Evolutionary conservation across 257 asterid species (phyloP).

Genomic region (Scutellaria baicalensis): DNA sequence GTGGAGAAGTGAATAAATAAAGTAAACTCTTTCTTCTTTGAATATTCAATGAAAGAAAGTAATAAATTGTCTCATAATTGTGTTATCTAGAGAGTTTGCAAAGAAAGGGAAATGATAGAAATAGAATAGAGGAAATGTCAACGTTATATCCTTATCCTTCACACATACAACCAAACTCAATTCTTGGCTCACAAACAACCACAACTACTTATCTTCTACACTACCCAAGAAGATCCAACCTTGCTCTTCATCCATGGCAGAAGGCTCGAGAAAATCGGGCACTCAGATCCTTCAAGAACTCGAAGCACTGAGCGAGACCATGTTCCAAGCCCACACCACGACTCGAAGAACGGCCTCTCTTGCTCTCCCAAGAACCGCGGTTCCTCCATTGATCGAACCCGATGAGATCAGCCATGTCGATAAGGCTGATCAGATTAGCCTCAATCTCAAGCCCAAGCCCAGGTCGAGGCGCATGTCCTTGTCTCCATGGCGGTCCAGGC

Average conservation of each 20-base stretch:
- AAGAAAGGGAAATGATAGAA: neutral
- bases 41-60: neutral
- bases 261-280: slow-evolving; percentile 41
- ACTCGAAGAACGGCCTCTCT: slow-evolving; percentile 67
- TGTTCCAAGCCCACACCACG: slow-evolving; percentile 45
- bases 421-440: slow-evolving; percentile 11
- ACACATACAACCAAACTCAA: slow-evolving; percentile 32
- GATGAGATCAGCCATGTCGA: slow-evolving; percentile 7
- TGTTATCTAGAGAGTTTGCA: slow-evolving; percentile 16
- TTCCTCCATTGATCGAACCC: slow-evolving; percentile 26
- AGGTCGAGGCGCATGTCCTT: slow-evolving; percentile 71
- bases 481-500: slow-evolving; percentile 71
- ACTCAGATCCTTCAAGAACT: slow-evolving; percentile 73
- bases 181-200: slow-evolving; percentile 53
- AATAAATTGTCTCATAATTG: neutral
- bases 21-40: too few species aligned
- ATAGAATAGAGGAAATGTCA: neutral
- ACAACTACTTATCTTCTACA: slow-evolving; percentile 18
- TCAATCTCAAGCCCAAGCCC: slow-evolving; percentile 51
- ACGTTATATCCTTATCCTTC: slow-evolving; percentile 60
- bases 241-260: too few species aligned
- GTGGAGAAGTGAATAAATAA: too few species aligned
- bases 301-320: slow-evolving; percentile 60
- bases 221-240: too few species aligned
- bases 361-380: slow-evolving; percentile 49